These are phyloP conservation scores for Spathaspora sp. DNA, from an alignment of 1,139 yeast species.

Conservation along the genomic window DNA sequence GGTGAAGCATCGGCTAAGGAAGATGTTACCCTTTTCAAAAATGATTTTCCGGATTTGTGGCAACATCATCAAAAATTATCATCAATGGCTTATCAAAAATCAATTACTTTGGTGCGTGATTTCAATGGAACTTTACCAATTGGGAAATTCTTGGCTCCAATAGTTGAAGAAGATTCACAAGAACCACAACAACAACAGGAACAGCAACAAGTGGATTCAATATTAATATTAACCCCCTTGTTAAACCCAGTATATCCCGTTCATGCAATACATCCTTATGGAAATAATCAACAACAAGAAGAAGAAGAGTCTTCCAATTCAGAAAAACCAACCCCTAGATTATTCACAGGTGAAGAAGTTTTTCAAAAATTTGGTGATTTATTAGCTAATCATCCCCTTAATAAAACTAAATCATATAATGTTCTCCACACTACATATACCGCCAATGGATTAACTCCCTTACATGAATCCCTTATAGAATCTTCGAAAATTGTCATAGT, in stretches of 20 bases:
- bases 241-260: conserved; percentile 43
- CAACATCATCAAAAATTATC: conserved; percentile 46
- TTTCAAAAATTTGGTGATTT: conserved; percentile 51
- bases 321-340: conserved; percentile 12
- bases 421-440: conserved; percentile 64
- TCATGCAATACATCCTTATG: neutral
- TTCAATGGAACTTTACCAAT: conserved; percentile 53
- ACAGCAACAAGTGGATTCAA: conserved; percentile 24
- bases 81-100: conserved; percentile 48
- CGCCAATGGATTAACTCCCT: conserved; percentile 59
- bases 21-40: conserved; percentile 25
- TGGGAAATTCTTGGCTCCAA: conserved; percentile 33
- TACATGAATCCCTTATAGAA: conserved; percentile 59
- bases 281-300: neutral
- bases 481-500: conserved; percentile 57
- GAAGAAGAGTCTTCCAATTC: conserved; percentile 3
- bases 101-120: conserved; percentile 59
- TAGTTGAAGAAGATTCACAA: conserved; percentile 1
- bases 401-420: conserved; percentile 35
- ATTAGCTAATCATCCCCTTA: conserved; percentile 36
- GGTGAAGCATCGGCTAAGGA: conserved; percentile 32
- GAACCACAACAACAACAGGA: neutral
- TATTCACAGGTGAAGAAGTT: conserved; percentile 57
- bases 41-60: conserved; percentile 36
- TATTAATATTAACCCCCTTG: conserved; percentile 55